phyloP scores from a whole-genome alignment of 805 yeast species.

The Ogataea angusta region DNA sequence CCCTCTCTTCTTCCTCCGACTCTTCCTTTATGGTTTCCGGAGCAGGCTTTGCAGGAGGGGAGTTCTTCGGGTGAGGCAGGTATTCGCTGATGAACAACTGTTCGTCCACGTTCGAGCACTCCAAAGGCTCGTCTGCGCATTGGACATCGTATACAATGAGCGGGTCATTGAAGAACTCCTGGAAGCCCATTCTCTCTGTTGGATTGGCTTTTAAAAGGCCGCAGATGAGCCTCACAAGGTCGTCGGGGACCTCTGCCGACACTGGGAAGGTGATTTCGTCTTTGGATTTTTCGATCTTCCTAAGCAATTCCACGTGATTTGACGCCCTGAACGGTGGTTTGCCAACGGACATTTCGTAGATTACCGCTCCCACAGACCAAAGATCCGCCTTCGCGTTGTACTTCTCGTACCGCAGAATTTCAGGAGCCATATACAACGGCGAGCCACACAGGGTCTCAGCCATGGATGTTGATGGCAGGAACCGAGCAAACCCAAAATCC shows the following conservation, averaged over 20 bases:
- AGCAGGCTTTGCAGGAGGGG: slow-evolving; percentile 6
- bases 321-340: slow-evolving; percentile 93
- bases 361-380: slow-evolving; percentile 97
- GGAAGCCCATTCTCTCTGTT: slow-evolving; percentile 80
- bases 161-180: slow-evolving; percentile 79
- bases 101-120: slow-evolving; percentile 68
- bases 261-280: slow-evolving; percentile 78
- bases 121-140: slow-evolving; percentile 55
- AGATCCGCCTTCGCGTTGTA: slow-evolving; percentile 96
- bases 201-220: slow-evolving; percentile 81
- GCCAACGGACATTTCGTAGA: slow-evolving; percentile 95
- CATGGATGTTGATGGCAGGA: slow-evolving; percentile 86
- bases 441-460: slow-evolving; percentile 98
- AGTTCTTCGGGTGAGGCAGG: slow-evolving; percentile 28
- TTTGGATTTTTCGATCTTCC: slow-evolving; percentile 78
- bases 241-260: slow-evolving; percentile 58
- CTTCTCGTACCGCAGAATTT: slow-evolving; percentile 87
- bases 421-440: slow-evolving; percentile 98
- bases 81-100: slow-evolving; percentile 84
- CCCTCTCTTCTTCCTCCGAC: slow-evolving; percentile 11
- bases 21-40: slow-evolving; percentile 20
- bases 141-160: slow-evolving; percentile 55
- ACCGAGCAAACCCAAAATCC: slow-evolving; percentile 96
- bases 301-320: slow-evolving; percentile 85
- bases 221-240: slow-evolving; percentile 67